Conservation (phyloP, 495 filamentous ascomycete species). For the Tetracladium marchalianum region DNA sequence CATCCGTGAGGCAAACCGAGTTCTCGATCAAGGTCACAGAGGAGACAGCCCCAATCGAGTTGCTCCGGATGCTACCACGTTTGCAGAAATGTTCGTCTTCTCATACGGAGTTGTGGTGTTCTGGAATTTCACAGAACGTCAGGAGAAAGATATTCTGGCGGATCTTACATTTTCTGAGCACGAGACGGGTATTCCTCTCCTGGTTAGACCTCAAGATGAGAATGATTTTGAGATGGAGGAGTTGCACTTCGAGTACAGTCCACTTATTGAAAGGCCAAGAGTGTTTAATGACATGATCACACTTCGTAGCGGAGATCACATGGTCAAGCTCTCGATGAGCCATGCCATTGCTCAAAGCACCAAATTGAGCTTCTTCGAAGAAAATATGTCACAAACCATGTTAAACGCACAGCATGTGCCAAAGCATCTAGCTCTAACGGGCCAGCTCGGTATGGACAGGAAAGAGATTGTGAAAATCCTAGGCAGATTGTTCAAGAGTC, state of each 20-base stretch:
- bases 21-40: slow-evolving; percentile 14
- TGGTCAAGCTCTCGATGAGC: slow-evolving; percentile 96
- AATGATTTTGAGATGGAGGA: slow-evolving; percentile 96
- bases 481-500: slow-evolving; percentile 80
- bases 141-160: slow-evolving; percentile 94
- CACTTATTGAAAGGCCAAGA: slow-evolving; percentile 69
- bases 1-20: slow-evolving; percentile 12
- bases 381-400: slow-evolving; percentile 94
- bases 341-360: slow-evolving; percentile 98
- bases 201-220: slow-evolving; percentile 31
- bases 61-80: slow-evolving; percentile 53
- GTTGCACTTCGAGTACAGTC: slow-evolving; percentile 96
- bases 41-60: slow-evolving; percentile 32
- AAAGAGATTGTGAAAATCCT: slow-evolving; percentile 88
- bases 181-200: slow-evolving; percentile 24
- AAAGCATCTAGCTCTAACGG: slow-evolving; percentile 76
- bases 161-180: slow-evolving; percentile 83
- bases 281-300: slow-evolving; percentile 99
- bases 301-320: slow-evolving; percentile 79
- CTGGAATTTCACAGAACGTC: slow-evolving; percentile 93
- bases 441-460: slow-evolving; percentile 82
- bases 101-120: slow-evolving; percentile 97
- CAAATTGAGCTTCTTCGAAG: slow-evolving; percentile 94
- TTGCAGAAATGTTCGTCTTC: slow-evolving; percentile 97
- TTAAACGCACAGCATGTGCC: slow-evolving; percentile 84